phyloP scores from a whole-genome alignment of 2,329 filamentous ascomycete species.

The Sporothrix globosa region DNA sequence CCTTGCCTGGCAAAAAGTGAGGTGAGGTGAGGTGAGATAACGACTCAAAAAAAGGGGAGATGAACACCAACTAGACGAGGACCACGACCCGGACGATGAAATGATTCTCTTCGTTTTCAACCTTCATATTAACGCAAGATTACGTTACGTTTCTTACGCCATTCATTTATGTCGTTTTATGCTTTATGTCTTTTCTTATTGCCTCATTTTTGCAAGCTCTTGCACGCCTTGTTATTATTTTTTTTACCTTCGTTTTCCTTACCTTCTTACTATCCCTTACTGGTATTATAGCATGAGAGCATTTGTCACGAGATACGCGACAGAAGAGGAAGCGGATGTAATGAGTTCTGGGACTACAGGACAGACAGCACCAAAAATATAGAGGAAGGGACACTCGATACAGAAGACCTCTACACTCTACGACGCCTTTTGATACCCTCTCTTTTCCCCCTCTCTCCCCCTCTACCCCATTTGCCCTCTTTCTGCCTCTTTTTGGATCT shows the following conservation, averaged over 20 bases:
- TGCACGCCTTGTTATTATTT: not conserved
- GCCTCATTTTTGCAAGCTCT: not conserved
- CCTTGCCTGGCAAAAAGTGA: constrained; percentile 18
- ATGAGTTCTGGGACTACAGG: not conserved
- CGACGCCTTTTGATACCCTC: constrained; percentile 18
- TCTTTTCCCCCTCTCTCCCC: not conserved
- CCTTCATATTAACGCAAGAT: constrained; percentile 1
- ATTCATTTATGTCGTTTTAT: not conserved
- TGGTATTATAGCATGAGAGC: not conserved
- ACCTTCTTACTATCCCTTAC: constrained; percentile 8
- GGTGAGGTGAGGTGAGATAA: no score
- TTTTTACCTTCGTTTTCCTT: not conserved
- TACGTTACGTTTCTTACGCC: constrained; percentile 8
- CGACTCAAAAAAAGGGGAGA: not conserved
- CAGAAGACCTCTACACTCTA: not conserved
- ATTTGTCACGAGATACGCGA: not conserved
- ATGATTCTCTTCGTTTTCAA: not conserved
- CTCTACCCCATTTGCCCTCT: not conserved
- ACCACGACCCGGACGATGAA: constrained; percentile 24
- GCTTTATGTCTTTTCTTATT: constrained; percentile 10
- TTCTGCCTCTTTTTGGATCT: not conserved
- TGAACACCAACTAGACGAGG: constrained; percentile 2
- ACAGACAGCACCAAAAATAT: not conserved
- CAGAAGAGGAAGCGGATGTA: not conserved
- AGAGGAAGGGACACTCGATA: not conserved